Evolutionary conservation across 257 asterid species (phyloP).

Genomic region (Cordia subcordata): DNA sequence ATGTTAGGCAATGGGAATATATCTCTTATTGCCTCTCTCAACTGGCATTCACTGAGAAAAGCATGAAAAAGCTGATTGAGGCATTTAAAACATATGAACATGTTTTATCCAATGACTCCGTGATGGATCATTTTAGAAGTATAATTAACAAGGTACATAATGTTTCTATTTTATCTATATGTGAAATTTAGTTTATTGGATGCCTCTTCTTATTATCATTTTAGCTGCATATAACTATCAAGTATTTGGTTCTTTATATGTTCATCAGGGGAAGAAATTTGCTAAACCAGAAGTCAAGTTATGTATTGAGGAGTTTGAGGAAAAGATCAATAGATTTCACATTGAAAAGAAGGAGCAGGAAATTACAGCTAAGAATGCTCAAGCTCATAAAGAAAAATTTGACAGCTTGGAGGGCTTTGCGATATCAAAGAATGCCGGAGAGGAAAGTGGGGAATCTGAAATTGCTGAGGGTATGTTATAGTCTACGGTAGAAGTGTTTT

Average conservation of each 20-base stretch:
- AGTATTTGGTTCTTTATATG: not conserved
- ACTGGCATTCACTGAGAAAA: conserved; percentile 84
- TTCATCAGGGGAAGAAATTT: conserved; percentile 69
- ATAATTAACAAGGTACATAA: conserved; percentile 71
- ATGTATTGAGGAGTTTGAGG: conserved; percentile 88
- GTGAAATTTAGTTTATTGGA: not conserved
- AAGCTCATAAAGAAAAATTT: conserved; percentile 64
- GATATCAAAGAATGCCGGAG: conserved; percentile 37
- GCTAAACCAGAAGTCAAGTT: conserved; percentile 84
- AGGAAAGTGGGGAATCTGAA: conserved; percentile 51
- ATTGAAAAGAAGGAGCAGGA: conserved; percentile 82
- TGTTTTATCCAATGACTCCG: conserved; percentile 69
- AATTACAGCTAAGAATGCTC: conserved; percentile 71
- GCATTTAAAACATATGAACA: conserved; percentile 76
- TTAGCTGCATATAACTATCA: too few species aligned
- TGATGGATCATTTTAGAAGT: conserved; percentile 77
- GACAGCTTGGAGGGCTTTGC: conserved; percentile 34
- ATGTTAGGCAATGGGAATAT: conserved; percentile 75
- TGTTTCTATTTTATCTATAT: conserved; percentile 3
- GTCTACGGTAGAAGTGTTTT: not conserved
- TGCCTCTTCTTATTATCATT: not conserved
- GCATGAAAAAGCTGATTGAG: conserved; percentile 83
- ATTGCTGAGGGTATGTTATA: conserved; percentile 56
- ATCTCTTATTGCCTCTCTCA: conserved; percentile 95
- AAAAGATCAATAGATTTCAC: conserved; percentile 64